Evolutionary conservation across 1,284 basidiomycete species (phyloP), one percentile per base, ranked within the genome.

Genomic region (Taiwanofungus camphoratus): DNA sequence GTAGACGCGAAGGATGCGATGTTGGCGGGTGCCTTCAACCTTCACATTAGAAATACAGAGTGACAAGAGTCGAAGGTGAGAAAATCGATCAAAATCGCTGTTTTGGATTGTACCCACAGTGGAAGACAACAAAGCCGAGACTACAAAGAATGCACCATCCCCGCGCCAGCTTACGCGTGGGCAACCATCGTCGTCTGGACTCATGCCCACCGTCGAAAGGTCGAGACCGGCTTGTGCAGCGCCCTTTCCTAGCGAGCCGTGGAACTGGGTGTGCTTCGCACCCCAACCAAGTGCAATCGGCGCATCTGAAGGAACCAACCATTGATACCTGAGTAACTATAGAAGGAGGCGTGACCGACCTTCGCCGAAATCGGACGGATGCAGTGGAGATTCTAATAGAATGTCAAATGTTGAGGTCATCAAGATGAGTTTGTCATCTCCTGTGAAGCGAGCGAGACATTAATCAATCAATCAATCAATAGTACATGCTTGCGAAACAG

Each of bases 271-370:
- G 56, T 88, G 77, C 59, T 95, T 96, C 3, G 90, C 91, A 22
- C 96, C 96, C 96, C 96, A 99, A 7, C 96, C 96, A 42, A 98
- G 90, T 54, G 94, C 91, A 56, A 97, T 91, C 5, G 89, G 91
- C 30, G 82, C 79, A 61, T 92, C 92, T 92, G 54, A 5, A 26
- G 21, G 21, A 18, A 29, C 31, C 21, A 44, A 51, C n/a, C n/a
- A n/a, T n/a, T n/a, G n/a, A n/a, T n/a, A n/a, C n/a, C n/a, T n/a
- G n/a, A n/a, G n/a, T n/a, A n/a, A n/a, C n/a, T n/a, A n/a, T n/a
- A n/a, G n/a, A n/a, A n/a, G n/a, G n/a, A n/a, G n/a, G 5, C 20
- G 16, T 4, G 4, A 49, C 63, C 38, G 37, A 83, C 89, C 88
- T 73, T 93, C 83, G 33, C 95, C 95, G 52, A 93, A 94, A 32